phyloP scores from a whole-genome alignment of 2,329 filamentous ascomycete genomes.

The Septoria petroselini region DNA sequence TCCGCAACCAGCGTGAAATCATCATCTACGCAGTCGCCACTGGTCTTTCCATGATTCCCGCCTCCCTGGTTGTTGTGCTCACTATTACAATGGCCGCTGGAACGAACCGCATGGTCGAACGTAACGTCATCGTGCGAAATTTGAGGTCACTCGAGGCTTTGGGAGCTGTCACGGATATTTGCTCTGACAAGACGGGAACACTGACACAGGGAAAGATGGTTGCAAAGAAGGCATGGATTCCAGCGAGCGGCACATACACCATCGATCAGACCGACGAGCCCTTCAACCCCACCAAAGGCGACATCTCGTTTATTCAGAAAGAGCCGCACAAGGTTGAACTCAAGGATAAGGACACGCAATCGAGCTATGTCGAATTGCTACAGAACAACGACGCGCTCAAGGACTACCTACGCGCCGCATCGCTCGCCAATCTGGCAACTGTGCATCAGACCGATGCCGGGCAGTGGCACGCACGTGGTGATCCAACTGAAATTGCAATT shows the following conservation, averaged over 20 bases:
- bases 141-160: conserved; percentile 63
- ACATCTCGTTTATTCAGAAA: conserved; percentile 48
- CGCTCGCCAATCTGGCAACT: conserved; percentile 63
- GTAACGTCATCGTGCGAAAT: conserved; percentile 64
- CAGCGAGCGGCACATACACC: conserved; percentile 58
- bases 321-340: conserved; percentile 26
- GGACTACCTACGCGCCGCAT: conserved; percentile 57
- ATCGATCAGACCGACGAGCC: conserved; percentile 57
- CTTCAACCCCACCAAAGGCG: conserved; percentile 59
- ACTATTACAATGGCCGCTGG: conserved; percentile 52
- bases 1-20: conserved; percentile 57
- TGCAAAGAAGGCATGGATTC: conserved; percentile 60
- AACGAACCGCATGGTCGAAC: conserved; percentile 61
- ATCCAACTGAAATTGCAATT: conserved; percentile 71
- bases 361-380: conserved; percentile 36
- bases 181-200: conserved; percentile 68
- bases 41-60: conserved; percentile 61
- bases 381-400: conserved; percentile 50
- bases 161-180: conserved; percentile 64
- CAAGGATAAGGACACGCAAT: conserved; percentile 21
- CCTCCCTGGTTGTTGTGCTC: conserved; percentile 44
- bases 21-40: conserved; percentile 65
- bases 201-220: conserved; percentile 59
- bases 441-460: conserved; percentile 57
- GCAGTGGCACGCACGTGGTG: conserved; percentile 62